Evolutionary conservation across 352 stramenopile genomes (phyloP).

Genomic region (Phytophthora europaea): DNA sequence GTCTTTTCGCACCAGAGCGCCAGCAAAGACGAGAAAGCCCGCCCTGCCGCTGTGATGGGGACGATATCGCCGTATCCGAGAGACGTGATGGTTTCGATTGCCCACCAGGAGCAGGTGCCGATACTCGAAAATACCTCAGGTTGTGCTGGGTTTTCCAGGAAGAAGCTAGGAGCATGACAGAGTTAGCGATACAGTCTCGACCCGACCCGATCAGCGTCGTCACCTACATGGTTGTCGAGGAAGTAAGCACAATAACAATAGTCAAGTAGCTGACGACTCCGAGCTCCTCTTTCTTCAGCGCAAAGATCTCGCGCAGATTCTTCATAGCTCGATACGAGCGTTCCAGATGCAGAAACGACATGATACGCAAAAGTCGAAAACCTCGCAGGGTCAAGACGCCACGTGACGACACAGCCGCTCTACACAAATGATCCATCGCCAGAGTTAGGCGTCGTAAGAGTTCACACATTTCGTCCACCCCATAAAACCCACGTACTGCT

Average conservation of each 20-base stretch:
- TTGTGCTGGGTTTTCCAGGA: slow-evolving; percentile 79
- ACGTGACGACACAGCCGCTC: slow-evolving; percentile 48
- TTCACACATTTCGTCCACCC: not conserved
- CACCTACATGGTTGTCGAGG: slow-evolving; percentile 83
- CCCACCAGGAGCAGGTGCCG: slow-evolving; percentile 81
- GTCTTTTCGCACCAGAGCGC: slow-evolving; percentile 52
- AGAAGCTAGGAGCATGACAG: slow-evolving; percentile 56
- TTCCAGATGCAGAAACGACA: slow-evolving; percentile 86
- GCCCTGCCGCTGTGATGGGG: slow-evolving; percentile 68
- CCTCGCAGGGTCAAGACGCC: slow-evolving; percentile 77
- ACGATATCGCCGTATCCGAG: slow-evolving; percentile 91
- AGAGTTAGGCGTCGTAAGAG: not conserved
- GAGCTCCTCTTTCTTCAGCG: slow-evolving; percentile 80
- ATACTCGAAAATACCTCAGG: slow-evolving; percentile 85
- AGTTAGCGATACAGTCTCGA: no score
- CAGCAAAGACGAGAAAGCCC: slow-evolving; percentile 79
- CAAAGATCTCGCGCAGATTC: slow-evolving; percentile 80
- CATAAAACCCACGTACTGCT: slow-evolving; percentile 49
- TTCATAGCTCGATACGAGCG: slow-evolving; percentile 84
- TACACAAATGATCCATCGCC: slow-evolving; percentile 23
- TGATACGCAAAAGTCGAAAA: slow-evolving; percentile 77
- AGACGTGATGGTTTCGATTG: slow-evolving; percentile 87
- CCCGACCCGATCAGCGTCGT: no score
- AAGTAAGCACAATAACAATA: slow-evolving; percentile 80
- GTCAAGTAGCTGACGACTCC: slow-evolving; percentile 86